These are phyloP conservation scores for Tephrocybe sp. DNA, from an alignment of 768 basidiomycete species.

Conservation along the genomic window DNA sequence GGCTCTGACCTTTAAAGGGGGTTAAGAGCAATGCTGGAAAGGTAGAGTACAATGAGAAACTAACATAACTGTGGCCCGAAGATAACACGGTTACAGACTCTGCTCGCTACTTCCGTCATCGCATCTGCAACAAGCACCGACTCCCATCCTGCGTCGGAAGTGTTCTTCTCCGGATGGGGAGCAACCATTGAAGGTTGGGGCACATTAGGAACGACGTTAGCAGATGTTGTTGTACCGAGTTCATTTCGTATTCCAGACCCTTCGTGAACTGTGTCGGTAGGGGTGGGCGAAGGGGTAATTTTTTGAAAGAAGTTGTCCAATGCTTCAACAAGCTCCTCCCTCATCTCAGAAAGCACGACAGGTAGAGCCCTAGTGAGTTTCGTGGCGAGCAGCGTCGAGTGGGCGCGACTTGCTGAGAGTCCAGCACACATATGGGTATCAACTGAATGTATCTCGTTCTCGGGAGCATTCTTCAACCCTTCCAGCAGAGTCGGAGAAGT, in stretches of 20 bases:
- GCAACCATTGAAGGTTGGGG: not conserved
- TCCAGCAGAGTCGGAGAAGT: constrained; percentile 17
- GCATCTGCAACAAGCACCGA: constrained; percentile 3
- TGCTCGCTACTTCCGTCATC: constrained; percentile 13
- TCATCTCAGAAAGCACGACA: constrained; percentile 11
- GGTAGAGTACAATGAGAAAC: not conserved
- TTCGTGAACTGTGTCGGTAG: no score
- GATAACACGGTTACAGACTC: constrained; percentile 11
- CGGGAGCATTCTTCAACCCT: constrained; percentile 18
- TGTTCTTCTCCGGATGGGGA: not conserved
- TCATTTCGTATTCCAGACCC: no score
- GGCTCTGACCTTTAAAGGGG: not conserved
- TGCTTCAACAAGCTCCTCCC: constrained; percentile 6
- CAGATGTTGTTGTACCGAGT: no score
- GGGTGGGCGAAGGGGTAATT: no score
- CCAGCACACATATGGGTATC: not conserved
- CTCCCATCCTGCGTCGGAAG: not conserved
- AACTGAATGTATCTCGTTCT: not conserved
- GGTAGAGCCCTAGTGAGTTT: constrained; percentile 10
- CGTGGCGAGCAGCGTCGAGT: constrained; percentile 4
- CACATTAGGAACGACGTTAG: not conserved
- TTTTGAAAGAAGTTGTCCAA: constrained; percentile 1
- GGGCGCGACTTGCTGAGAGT: not conserved
- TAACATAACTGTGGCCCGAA: constrained; percentile 11
- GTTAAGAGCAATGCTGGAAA: not conserved